These are phyloP conservation scores for Carex parvula DNA, from an alignment of 176 grass and related monocot genomes.

Conservation along the genomic window DNA sequence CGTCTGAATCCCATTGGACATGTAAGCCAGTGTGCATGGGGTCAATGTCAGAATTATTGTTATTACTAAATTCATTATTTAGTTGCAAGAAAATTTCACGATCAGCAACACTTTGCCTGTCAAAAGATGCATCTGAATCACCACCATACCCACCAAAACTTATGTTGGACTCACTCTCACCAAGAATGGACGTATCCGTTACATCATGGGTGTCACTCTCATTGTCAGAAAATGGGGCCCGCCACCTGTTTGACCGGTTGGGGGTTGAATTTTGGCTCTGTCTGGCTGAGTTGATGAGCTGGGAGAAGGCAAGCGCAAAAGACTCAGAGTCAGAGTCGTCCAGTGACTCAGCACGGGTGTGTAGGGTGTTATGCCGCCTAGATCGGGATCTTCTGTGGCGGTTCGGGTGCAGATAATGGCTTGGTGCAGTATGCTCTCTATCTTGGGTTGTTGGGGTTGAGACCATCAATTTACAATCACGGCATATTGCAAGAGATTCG, in stretches of 20 bases:
- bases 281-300: slow-evolving; percentile 61
- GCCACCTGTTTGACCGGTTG: slow-evolving; percentile 44
- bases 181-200: slow-evolving; percentile 42
- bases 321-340: slow-evolving; percentile 46
- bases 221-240: slow-evolving; percentile 41
- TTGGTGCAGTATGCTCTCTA: slow-evolving; percentile 27
- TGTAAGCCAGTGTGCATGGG: slow-evolving; percentile 65
- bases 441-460: slow-evolving; percentile 34
- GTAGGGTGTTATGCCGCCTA: slow-evolving; percentile 28
- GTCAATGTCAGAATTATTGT: slow-evolving; percentile 69
- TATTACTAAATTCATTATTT: slow-evolving; percentile 49
- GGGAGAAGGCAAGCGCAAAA: slow-evolving; percentile 62
- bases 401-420: background rate
- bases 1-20: slow-evolving; percentile 66
- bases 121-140: slow-evolving; percentile 72
- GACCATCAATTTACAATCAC: slow-evolving; percentile 55
- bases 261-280: slow-evolving; percentile 52
- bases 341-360: slow-evolving; percentile 29
- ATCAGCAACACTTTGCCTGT: slow-evolving; percentile 36
- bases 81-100: slow-evolving; percentile 48
- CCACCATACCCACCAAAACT: slow-evolving; percentile 62
- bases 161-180: slow-evolving; percentile 66
- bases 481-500: slow-evolving; percentile 80
- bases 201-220: slow-evolving; percentile 60
- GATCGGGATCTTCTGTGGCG: slow-evolving; percentile 26